A percentile compares a stretch with the other conserved stretches of the same genome.
phyloP scores from a whole-genome alignment of 495 filamentous ascomycete species.

The Aspergillus baeticus region DNA sequence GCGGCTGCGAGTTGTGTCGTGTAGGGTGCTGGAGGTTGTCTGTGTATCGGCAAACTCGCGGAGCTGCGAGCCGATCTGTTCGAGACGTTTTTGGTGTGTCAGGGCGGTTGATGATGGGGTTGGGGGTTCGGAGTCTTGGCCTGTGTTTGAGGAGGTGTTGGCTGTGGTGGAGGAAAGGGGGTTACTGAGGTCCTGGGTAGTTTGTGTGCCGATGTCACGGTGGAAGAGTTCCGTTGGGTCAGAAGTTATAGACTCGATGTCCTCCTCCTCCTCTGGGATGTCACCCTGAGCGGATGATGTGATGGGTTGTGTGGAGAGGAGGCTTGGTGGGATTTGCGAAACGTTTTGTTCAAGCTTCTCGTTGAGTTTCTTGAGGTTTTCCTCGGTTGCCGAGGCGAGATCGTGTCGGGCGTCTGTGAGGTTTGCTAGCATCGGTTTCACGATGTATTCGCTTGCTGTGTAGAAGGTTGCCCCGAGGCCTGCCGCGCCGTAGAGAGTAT shows the following conservation, averaged over 20 bases:
- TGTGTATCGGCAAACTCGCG: constrained; percentile 50
- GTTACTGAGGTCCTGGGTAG: constrained; percentile 34
- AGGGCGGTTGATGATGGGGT: constrained; percentile 24
- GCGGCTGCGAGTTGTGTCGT: constrained; percentile 44
- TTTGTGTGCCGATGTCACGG: constrained; percentile 83
- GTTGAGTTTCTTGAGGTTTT: constrained; percentile 68
- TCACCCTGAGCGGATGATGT: constrained; percentile 23
- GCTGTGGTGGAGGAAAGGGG: constrained; percentile 21
- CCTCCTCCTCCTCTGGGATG: constrained; percentile 26
- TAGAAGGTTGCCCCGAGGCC: constrained; percentile 72
- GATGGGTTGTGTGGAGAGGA: constrained; percentile 23
- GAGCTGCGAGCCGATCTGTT: constrained; percentile 52
- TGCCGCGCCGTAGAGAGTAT: constrained; percentile 73
- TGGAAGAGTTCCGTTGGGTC: constrained; percentile 89
- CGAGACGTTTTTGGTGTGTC: constrained; percentile 41
- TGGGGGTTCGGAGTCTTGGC: background rate
- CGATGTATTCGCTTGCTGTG: constrained; percentile 73
- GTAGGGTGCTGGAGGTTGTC: constrained; percentile 39
- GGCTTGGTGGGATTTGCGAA: constrained; percentile 56
- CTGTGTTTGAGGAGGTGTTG: constrained; percentile 13
- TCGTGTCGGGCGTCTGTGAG: constrained; percentile 79
- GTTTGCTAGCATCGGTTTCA: constrained; percentile 77
- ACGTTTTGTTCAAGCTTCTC: constrained; percentile 68
- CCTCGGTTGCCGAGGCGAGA: constrained; percentile 64
- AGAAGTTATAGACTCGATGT: constrained; percentile 46